Conservation (phyloP, 176 grass and related monocot species). For the Juncus inflexus region DNA sequence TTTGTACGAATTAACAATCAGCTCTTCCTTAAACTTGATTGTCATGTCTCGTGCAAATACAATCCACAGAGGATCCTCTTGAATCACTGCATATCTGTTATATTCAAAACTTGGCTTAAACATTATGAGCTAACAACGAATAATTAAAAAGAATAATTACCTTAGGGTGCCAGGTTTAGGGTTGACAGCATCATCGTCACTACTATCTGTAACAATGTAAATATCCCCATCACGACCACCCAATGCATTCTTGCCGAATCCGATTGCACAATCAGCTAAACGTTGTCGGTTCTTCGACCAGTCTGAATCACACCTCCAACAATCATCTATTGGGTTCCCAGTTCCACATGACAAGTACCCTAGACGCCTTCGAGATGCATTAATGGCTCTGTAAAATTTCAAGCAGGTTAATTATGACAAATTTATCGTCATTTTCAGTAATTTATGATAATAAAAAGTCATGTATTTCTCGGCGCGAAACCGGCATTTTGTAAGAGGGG, state of each 20-base stretch:
- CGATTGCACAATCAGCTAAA: constrained; percentile 22
- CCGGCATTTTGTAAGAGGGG: no score
- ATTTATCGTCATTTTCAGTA: no score
- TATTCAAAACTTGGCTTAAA: no score
- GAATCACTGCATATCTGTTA: constrained; percentile 23
- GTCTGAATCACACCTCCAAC: constrained; percentile 20
- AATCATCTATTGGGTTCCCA: constrained; percentile 23
- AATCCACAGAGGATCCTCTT: constrained; percentile 27
- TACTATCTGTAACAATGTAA: constrained; percentile 17
- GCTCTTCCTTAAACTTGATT: constrained; percentile 25
- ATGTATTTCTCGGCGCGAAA: no score
- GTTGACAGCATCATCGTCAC: constrained; percentile 12
- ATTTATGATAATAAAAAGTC: no score
- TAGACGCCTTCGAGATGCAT: constrained; percentile 11
- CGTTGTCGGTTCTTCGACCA: constrained; percentile 21
- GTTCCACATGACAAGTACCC: constrained; percentile 17
- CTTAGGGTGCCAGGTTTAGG: constrained; percentile 23
- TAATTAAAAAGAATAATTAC: not conserved
- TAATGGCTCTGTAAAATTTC: constrained; percentile 17
- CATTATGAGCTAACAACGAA: no score
- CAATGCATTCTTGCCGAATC: constrained; percentile 28
- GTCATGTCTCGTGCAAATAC: constrained; percentile 25
- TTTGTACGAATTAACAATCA: constrained; percentile 30
- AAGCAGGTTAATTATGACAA: no score
- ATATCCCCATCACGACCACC: not conserved